A percentile compares a stretch with the other conserved stretches of the same genome.
These are phyloP conservation scores for Debaryomycetaceae sp. DNA, from an alignment of 1,139 yeast species.

Conservation along the genomic window DNA sequence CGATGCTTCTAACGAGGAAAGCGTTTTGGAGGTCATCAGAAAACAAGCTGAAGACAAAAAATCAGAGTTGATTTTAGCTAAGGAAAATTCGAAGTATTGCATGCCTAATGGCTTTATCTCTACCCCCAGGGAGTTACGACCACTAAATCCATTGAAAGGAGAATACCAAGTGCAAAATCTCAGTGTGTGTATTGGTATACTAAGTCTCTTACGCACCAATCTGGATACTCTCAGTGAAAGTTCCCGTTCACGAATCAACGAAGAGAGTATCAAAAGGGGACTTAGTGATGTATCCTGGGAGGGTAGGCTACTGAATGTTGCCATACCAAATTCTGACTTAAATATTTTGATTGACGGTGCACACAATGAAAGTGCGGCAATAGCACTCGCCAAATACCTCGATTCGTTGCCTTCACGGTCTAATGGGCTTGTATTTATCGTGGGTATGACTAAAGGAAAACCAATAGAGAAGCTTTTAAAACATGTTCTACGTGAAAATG, in stretches of 20 bases:
- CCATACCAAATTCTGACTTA: conserved; percentile 18
- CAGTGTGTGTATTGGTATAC: conserved; percentile 61
- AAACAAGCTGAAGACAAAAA: conserved; percentile 15
- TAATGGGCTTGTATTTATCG: conserved; percentile 53
- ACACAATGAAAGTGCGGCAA: conserved; percentile 83
- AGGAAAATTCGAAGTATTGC: background rate
- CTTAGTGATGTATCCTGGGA: conserved; percentile 55
- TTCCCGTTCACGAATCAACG: conserved; percentile 17
- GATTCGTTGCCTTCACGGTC: conserved; percentile 14
- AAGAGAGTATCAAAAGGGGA: conserved; percentile 45
- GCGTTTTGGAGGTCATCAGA: conserved; percentile 46
- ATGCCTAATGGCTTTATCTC: background rate
- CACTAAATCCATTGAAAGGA: conserved; percentile 61
- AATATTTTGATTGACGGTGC: conserved; percentile 80
- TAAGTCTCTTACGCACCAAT: conserved; percentile 33
- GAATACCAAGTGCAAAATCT: conserved; percentile 69
- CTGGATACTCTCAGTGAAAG: background rate
- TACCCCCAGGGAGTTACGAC: conserved; percentile 12
- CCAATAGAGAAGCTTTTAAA: conserved; percentile 49
- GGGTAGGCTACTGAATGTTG: conserved; percentile 54
- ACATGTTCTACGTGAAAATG: conserved; percentile 42
- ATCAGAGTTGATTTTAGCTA: conserved; percentile 18
- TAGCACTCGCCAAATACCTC: conserved; percentile 49
- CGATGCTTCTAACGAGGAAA: conserved; percentile 61
- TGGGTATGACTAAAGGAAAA: conserved; percentile 79